Base-by-base conservation (phyloP, 306 rosid genomes). In the Cucumis melo region DNA sequence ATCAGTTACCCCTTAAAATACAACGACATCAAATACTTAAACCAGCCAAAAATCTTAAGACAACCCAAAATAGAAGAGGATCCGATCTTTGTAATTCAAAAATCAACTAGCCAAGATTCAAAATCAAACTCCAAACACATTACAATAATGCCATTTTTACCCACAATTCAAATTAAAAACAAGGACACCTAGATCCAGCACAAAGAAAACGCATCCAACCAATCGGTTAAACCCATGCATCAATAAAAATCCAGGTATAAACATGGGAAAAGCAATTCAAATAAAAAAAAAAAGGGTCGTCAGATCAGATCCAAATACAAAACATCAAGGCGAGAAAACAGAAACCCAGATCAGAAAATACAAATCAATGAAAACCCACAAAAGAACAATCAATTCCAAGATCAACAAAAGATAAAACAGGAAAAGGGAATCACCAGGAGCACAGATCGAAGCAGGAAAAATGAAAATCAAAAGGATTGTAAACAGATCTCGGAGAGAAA, bases 341-440 rank as follows among this genome's bases (percentile, higher is more conserved):
- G 24, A 72, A 48, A 72, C 60, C 56, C 76, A 72, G 76, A 72
- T 72, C 76, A 70, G 76, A 29, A 1, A 32, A 72, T 17, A 27
- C 2, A 72, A 72, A 51, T 50, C 27, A 72, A 24, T 27, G 5
- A 51, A 50, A 72, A 50, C 20, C 46, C 59, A 72, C 1, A 6
- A 50, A 8, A 48, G 44, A 29, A 27, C 9, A 50, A 48, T 24
- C 4, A 51, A 72, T 50, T 11, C 16, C 1, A n/a, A 72, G 34
- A 72, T 72, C 21, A 16, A 63, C 23, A 2, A 1, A 63, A 63
- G 42, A 72, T 10, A 4, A 42, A 46, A 29, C 44, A 9, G 23
- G 51, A 0, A 51, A 0, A 50, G 75, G 39, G 29, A 72, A 72
- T 48, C 44, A 51, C 61, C 42, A 16, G 56, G 56, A 16, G 56